Conservation (phyloP, 1,284 basidiomycete species). For the Cryptococcus jaspeensis region DNA sequence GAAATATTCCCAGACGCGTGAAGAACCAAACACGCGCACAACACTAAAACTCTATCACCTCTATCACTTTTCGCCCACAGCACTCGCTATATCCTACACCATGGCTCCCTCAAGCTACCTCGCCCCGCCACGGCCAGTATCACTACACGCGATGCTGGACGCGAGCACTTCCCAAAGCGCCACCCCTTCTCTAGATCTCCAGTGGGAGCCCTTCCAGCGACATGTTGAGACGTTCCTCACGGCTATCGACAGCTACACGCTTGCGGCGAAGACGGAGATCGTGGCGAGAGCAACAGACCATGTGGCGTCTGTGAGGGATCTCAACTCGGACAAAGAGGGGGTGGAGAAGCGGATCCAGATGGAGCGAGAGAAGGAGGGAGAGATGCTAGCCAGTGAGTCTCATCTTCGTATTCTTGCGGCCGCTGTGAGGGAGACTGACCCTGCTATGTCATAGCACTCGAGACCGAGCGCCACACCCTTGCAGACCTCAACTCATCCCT, state of each 20-base stretch:
- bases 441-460: constrained; percentile 27
- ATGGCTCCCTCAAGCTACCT: constrained; percentile 22
- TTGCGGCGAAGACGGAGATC: constrained; percentile 41
- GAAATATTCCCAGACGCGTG: neutral
- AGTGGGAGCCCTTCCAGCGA: constrained; percentile 40
- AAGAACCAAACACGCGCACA: constrained; percentile 7
- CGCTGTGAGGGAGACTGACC: neutral
- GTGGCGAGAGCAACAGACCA: constrained; percentile 35
- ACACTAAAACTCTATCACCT: neutral
- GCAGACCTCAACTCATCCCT: constrained; percentile 35
- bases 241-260: constrained; percentile 43
- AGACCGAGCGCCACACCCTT: constrained; percentile 39
- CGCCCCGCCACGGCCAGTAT: constrained; percentile 19
- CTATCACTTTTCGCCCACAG: neutral
- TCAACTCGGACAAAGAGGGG: constrained; percentile 41
- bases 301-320: constrained; percentile 26
- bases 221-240: constrained; percentile 40
- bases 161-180: constrained; percentile 12
- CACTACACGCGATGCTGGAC: constrained; percentile 26
- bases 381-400: constrained; percentile 45
- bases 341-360: constrained; percentile 38
- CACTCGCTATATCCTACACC: neutral
- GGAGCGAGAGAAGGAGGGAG: constrained; percentile 43
- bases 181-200: constrained; percentile 30
- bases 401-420: neutral